A percentile compares a stretch with the other conserved stretches of the same genome.
Evolutionary conservation across 352 stramenopile species (phyloP).

Genomic region (Phytopythium ostracodes): DNA sequence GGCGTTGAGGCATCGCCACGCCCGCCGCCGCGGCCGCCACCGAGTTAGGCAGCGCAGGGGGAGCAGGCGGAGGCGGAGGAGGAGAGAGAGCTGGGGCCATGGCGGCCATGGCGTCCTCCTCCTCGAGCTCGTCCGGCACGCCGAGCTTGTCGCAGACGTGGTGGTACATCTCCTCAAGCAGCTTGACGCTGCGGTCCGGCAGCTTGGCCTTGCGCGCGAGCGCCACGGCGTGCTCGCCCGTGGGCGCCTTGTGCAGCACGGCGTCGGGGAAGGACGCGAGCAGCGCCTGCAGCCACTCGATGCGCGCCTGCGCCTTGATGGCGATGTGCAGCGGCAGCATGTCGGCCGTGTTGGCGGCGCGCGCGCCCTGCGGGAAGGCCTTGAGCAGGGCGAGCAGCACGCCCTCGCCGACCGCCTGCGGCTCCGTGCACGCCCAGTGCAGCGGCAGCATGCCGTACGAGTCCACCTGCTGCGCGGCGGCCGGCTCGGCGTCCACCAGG

Average conservation of each 20-base stretch:
- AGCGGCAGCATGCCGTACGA: conserved; percentile 87
- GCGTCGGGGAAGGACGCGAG: conserved; percentile 80
- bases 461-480: conserved; percentile 69
- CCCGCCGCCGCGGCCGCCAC: too few relatives aligned
- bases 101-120: conserved; percentile 24
- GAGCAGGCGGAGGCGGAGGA: too few relatives aligned
- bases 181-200: conserved; percentile 52
- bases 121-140: conserved; percentile 52
- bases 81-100: too few relatives aligned
- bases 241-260: conserved; percentile 67
- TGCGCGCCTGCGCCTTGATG: conserved; percentile 82
- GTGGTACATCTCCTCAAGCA: conserved; percentile 87
- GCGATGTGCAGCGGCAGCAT: conserved; percentile 87
- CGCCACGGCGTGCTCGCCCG: conserved; percentile 72
- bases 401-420: conserved; percentile 62
- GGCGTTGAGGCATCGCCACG: background rate
- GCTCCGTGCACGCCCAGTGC: conserved; percentile 86
- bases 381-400: conserved; percentile 80
- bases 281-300: conserved; percentile 84
- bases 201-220: conserved; percentile 60
- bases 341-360: conserved; percentile 69
- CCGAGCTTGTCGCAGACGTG: conserved; percentile 75
- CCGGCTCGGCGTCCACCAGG: conserved; percentile 70
- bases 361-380: conserved; percentile 64
- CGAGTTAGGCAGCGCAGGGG: too few relatives aligned